phyloP scores from a whole-genome alignment of 169 alveolate genomes.

The Cryptosporidium ryanae region DNA sequence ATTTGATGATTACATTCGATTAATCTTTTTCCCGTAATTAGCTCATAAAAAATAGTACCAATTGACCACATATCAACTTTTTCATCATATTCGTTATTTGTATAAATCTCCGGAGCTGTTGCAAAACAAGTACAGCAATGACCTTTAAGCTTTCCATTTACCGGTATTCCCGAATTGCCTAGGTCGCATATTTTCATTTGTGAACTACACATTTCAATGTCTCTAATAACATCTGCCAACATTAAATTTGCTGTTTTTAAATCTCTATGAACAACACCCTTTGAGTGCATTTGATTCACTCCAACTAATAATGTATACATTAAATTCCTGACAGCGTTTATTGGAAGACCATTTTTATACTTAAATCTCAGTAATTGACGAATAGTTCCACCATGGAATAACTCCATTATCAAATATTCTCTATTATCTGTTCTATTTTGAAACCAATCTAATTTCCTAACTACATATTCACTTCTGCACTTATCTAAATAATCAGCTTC shows the following conservation, averaged over 20 bases:
- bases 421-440: slow-evolving; percentile 66
- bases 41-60: slow-evolving; percentile 84
- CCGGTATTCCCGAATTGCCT: slow-evolving; percentile 87
- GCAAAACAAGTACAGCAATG: slow-evolving; percentile 85
- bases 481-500: slow-evolving; percentile 73
- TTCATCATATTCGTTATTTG: slow-evolving; percentile 82
- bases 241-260: slow-evolving; percentile 89
- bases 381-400: slow-evolving; percentile 74
- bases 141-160: slow-evolving; percentile 73
- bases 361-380: slow-evolving; percentile 70
- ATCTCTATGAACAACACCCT: slow-evolving; percentile 91
- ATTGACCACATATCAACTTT: slow-evolving; percentile 87
- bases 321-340: slow-evolving; percentile 36
- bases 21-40: slow-evolving; percentile 77
- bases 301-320: slow-evolving; percentile 66
- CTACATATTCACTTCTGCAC: slow-evolving; percentile 61
- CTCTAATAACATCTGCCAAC: slow-evolving; percentile 78
- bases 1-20: slow-evolving; percentile 76
- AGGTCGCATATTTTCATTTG: slow-evolving; percentile 90
- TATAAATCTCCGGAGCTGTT: slow-evolving; percentile 86
- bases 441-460: slow-evolving; percentile 62
- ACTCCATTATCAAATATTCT: slow-evolving; percentile 63
- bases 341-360: slow-evolving; percentile 72
- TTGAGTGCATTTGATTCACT: slow-evolving; percentile 80
- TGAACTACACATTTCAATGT: slow-evolving; percentile 63